Evolutionary conservation across 1,284 basidiomycete species (phyloP).

Genomic region (Neolentinus lepideus): DNA sequence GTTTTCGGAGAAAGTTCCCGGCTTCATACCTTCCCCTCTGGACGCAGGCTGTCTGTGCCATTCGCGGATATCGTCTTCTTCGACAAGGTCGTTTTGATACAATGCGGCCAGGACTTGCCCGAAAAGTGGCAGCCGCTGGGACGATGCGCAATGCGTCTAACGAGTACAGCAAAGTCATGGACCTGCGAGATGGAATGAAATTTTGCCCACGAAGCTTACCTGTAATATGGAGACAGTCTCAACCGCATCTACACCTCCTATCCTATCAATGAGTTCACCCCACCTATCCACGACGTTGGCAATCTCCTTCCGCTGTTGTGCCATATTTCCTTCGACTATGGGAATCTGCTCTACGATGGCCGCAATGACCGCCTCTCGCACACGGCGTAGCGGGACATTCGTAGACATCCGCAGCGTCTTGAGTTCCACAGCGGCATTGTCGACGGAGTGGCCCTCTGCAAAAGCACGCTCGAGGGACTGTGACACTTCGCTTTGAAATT

Average conservation of each 20-base stretch:
- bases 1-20: conserved; percentile 38
- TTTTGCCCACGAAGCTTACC: conserved; percentile 35
- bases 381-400: conserved; percentile 75
- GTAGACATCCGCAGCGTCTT: conserved; percentile 93
- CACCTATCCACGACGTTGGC: conserved; percentile 52
- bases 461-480: conserved; percentile 87
- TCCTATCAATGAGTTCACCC: conserved; percentile 66
- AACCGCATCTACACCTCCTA: conserved; percentile 70
- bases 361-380: conserved; percentile 73
- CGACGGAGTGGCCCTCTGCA: conserved; percentile 83
- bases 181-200: background rate
- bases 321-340: conserved; percentile 44
- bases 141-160: conserved; percentile 1
- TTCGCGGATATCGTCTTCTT: conserved; percentile 69
- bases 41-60: conserved; percentile 55
- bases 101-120: conserved; percentile 69
- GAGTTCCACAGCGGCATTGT: conserved; percentile 88
- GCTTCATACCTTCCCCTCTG: conserved; percentile 38
- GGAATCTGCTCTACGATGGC: conserved; percentile 64
- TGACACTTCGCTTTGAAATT: conserved; percentile 73
- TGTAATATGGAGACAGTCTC: conserved; percentile 69
- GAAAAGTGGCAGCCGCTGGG: conserved; percentile 56
- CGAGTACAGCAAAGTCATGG: too few species aligned
- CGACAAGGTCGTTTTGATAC: conserved; percentile 73
- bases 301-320: conserved; percentile 56